Conservation (phyloP, 2,329 filamentous ascomycete genomes). For the Sporothrix dimorphospora region DNA sequence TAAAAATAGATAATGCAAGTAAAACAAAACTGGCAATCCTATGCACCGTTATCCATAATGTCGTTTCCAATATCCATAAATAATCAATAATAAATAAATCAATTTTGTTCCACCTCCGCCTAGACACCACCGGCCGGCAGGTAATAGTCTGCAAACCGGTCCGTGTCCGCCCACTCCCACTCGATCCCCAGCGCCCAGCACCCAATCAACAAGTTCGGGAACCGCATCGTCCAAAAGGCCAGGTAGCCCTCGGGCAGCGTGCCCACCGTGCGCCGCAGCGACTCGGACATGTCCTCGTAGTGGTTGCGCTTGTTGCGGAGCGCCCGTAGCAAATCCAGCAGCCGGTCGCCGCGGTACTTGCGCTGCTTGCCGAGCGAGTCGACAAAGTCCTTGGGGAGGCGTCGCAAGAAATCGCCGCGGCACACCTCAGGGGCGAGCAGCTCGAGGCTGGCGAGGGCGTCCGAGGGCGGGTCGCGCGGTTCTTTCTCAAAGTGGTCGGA, state of each 20-base stretch:
- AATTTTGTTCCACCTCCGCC: neutral
- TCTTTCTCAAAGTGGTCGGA: conserved; percentile 97
- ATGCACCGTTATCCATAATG: neutral
- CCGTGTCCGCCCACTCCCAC: conserved; percentile 63
- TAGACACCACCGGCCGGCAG: conserved; percentile 45
- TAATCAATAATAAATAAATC: too few species aligned
- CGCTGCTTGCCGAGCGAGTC: conserved; percentile 90
- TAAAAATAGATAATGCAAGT: neutral
- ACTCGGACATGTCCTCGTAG: conserved; percentile 91
- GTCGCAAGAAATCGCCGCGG: conserved; percentile 72
- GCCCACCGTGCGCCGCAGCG: conserved; percentile 71
- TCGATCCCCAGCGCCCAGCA: conserved; percentile 77
- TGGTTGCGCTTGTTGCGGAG: conserved; percentile 96
- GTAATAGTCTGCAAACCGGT: conserved; percentile 75
- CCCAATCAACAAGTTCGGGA: conserved; percentile 75
- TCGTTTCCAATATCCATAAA: neutral
- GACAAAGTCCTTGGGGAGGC: conserved; percentile 78
- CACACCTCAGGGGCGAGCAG: conserved; percentile 56
- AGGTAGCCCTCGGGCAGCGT: conserved; percentile 79
- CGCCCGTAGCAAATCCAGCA: conserved; percentile 86
- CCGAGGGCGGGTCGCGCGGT: conserved; percentile 77
- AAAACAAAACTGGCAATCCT: neutral
- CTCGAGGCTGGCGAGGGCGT: conserved; percentile 64
- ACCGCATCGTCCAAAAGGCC: conserved; percentile 78
- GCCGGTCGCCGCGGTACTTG: conserved; percentile 83